Conservation (phyloP, 805 yeast species). For the Starmerella stellata region DNA sequence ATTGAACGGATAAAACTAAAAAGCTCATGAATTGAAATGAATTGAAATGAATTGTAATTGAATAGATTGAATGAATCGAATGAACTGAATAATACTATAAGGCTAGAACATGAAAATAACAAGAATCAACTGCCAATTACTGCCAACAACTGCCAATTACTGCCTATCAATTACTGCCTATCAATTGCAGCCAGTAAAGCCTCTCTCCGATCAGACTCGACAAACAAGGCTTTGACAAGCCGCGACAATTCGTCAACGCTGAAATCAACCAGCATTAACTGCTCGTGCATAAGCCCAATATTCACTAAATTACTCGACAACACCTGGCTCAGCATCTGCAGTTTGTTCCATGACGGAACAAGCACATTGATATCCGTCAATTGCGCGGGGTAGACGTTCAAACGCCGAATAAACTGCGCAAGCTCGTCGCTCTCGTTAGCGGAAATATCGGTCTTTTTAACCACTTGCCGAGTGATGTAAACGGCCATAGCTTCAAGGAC, state of each 20-base stretch:
- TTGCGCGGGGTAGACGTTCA: constrained; percentile 11
- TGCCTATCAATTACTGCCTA: no score
- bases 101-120: no score
- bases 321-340: constrained; percentile 22
- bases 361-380: constrained; percentile 10
- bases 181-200: constrained; percentile 10
- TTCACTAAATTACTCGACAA: constrained; percentile 21
- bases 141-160: no score
- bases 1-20: no score
- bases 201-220: constrained; percentile 20
- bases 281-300: constrained; percentile 19
- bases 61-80: no score
- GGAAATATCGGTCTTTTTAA: constrained; percentile 19
- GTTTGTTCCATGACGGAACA: constrained; percentile 25
- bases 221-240: constrained; percentile 22
- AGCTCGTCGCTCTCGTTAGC: constrained; percentile 17
- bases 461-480: constrained; percentile 13
- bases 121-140: no score
- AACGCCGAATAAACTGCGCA: constrained; percentile 7
- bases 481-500: constrained; percentile 25
- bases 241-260: constrained; percentile 19
- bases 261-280: constrained; percentile 22
- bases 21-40: no score
- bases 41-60: no score
- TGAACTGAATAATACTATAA: no score